Conservation (phyloP, 2,329 filamentous ascomycete species). For the Pyrenophora graminea region DNA sequence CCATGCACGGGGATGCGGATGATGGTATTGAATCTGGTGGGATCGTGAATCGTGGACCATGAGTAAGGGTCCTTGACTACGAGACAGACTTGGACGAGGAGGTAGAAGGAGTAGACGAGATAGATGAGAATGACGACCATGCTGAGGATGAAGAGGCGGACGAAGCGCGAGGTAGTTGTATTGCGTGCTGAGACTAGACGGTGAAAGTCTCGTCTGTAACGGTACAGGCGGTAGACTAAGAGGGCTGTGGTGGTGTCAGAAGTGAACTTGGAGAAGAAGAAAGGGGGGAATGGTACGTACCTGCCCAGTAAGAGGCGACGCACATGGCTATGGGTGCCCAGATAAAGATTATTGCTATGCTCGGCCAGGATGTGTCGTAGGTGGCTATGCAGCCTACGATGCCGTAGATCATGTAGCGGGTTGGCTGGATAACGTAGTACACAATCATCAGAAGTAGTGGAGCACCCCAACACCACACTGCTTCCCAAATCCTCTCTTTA, state of each 20-base stretch:
- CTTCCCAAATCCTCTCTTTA: constrained; percentile 55
- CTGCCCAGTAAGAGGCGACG: constrained; percentile 60
- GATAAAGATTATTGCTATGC: constrained; percentile 57
- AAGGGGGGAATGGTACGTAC: constrained; percentile 48
- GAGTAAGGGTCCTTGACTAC: constrained; percentile 51
- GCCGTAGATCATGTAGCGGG: constrained; percentile 62
- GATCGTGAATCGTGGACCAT: constrained; percentile 59
- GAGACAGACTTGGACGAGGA: constrained; percentile 45
- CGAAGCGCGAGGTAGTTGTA: constrained; percentile 63
- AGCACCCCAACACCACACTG: constrained; percentile 59
- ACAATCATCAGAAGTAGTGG: constrained; percentile 60
- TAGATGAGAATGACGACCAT: constrained; percentile 55
- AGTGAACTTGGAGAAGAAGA: background rate
- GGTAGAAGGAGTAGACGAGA: constrained; percentile 56
- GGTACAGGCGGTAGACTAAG: constrained; percentile 63
- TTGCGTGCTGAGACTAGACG: constrained; percentile 59
- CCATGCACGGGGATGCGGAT: constrained; percentile 53
- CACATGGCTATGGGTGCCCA: constrained; percentile 62
- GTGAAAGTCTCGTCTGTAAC: constrained; percentile 63
- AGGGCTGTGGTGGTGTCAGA: constrained; percentile 51
- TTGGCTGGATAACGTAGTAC: constrained; percentile 64
- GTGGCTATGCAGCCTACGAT: constrained; percentile 63
- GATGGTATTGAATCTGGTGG: constrained; percentile 54
- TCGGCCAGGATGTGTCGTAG: constrained; percentile 62
- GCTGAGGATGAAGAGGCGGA: constrained; percentile 64